Evolutionary conservation across 1,284 basidiomycete species (phyloP).

Genomic region (Jaminaea rosea): DNA sequence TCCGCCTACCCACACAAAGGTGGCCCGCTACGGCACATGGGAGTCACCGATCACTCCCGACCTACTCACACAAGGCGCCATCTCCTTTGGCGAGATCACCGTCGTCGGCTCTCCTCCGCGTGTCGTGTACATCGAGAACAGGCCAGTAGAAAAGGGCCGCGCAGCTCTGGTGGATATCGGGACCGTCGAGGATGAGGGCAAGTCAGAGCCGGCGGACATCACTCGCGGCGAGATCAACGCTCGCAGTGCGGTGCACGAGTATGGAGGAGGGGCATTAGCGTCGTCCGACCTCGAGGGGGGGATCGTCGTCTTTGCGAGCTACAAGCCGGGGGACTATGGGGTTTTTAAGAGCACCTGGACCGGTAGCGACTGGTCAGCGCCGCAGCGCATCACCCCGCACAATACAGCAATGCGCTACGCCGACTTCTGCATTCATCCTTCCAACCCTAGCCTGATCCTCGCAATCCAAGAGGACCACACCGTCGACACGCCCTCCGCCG

Average conservation of each 20-base stretch:
- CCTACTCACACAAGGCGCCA: constrained; percentile 53
- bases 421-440: constrained; percentile 46
- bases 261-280: constrained; percentile 35
- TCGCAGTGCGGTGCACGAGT: constrained; percentile 35
- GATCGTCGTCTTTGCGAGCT: constrained; percentile 26
- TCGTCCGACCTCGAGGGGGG: constrained; percentile 15
- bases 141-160: constrained; percentile 59
- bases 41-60: constrained; percentile 56
- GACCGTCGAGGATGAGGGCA: constrained; percentile 29
- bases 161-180: constrained; percentile 54
- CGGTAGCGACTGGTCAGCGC: neutral
- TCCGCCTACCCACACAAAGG: constrained; percentile 5
- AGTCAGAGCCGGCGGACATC: too few relatives aligned
- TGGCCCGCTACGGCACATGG: constrained; percentile 46
- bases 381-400: constrained; percentile 41
- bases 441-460: constrained; percentile 50
- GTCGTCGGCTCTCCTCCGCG: constrained; percentile 27
- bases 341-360: too few relatives aligned
- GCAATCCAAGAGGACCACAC: constrained; percentile 64
- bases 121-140: constrained; percentile 58
- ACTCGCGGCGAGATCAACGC: constrained; percentile 18
- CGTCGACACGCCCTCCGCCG: constrained; percentile 53
- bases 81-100: constrained; percentile 14
- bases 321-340: constrained; percentile 27
- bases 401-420: constrained; percentile 57